Base-by-base conservation (phyloP, 345 rosid species). In the Pugionium cornutum region DNA sequence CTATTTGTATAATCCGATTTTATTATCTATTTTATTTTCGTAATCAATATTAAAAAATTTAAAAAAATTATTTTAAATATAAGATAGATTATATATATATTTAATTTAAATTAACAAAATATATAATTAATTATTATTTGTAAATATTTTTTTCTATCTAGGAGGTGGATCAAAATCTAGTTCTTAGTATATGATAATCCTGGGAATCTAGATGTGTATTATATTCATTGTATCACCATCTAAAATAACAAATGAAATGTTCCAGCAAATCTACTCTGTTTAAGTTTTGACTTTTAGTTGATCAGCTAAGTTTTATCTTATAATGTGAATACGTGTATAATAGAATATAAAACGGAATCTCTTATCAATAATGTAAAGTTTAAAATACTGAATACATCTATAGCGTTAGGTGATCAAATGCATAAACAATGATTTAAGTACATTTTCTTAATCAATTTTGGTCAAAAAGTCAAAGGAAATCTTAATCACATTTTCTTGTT, bases 401-500 rank as follows among this genome's bases (percentile, higher is more conserved):
- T 35, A 8, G 32, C 4, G 45, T 32, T 44, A 9, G 41, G 28
- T 36, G 49, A 34, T 62, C 32, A 30, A 61, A 52, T 53, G 18
- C 67, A 35, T 40, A 33, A 26, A 28, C 39, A 52, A 52, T 28
- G 18, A 18, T 18, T 18, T 18, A 18, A 18, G 18, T 18, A 18
- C 18, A 18, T 18, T 18, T 18, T 18, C 18, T 18, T 18, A 8
- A 50, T 9, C 52, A 41, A 50, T 2, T 49, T 29, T 8, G 25
- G 49, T 62, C 56, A 56, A 26, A 63, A 46, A 31, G 68, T 62
- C 51, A 54, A 31, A 55, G 46, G 32, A 63, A 42, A 51, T 43
- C 52, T 71, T 31, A 18, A 8, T 10, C 43, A 25, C 64, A 55
- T 27, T 40, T 31, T 27, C 49, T 62, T 54, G 43, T 62, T 37